Evolutionary conservation across 2,329 filamentous ascomycete genomes (phyloP).

Genomic region (Mycosphaerella arachidis): DNA sequence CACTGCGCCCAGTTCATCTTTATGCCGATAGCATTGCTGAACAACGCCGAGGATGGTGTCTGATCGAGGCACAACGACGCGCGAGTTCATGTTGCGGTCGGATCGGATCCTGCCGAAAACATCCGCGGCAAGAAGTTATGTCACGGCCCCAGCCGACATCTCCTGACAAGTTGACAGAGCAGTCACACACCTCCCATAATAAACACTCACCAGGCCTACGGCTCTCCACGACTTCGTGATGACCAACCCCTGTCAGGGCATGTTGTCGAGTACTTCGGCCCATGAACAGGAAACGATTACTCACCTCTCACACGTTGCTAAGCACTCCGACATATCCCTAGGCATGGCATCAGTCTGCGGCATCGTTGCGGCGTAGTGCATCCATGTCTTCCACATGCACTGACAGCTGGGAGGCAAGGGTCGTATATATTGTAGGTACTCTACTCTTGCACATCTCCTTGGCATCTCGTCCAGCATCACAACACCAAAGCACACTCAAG

Average conservation of each 20-base stretch:
- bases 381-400: background rate
- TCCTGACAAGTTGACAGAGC: constrained; percentile 1
- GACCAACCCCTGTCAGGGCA: constrained; percentile 1
- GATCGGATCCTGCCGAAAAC: background rate
- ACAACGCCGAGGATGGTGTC: no score
- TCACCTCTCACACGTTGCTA: background rate
- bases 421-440: background rate
- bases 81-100: background rate
- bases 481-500: background rate
- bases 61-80: no score
- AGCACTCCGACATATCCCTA: constrained; percentile 3
- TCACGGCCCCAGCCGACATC: background rate
- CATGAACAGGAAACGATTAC: background rate
- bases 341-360: background rate
- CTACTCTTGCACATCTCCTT: background rate
- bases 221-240: background rate
- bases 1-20: no score
- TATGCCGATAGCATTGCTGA: no score
- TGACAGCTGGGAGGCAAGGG: background rate
- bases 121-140: background rate
- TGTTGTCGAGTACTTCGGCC: background rate
- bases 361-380: background rate
- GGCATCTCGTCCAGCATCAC: background rate
- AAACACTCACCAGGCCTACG: background rate
- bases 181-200: background rate